A percentile compares a stretch with the other conserved stretches of the same genome.
Evolutionary conservation across 768 basidiomycete species (phyloP).

Genomic region (Galerina marginata): DNA sequence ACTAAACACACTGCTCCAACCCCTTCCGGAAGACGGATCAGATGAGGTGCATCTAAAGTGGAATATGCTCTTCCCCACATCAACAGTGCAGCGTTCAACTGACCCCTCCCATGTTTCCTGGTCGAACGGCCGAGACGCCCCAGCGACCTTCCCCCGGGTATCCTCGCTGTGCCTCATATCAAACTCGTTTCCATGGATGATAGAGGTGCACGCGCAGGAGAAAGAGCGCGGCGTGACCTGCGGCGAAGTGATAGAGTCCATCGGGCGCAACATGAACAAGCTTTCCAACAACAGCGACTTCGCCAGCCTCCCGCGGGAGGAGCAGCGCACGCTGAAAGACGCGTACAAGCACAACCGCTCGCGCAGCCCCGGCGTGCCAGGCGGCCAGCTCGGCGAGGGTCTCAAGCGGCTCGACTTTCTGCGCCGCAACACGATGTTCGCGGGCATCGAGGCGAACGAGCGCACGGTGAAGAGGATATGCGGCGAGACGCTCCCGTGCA

Average conservation of each 20-base stretch:
- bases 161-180: constrained; percentile 59
- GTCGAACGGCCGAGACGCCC: constrained; percentile 68
- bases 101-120: constrained; percentile 67
- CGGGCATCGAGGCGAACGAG: constrained; percentile 60
- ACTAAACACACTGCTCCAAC: constrained; percentile 68
- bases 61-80: constrained; percentile 76
- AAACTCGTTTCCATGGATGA: constrained; percentile 74
- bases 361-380: constrained; percentile 66
- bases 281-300: constrained; percentile 60
- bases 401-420: constrained; percentile 75
- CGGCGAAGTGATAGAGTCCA: constrained; percentile 63
- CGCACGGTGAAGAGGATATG: constrained; percentile 46
- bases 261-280: constrained; percentile 55
- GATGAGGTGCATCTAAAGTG: constrained; percentile 56
- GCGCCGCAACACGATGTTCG: constrained; percentile 61
- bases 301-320: constrained; percentile 39
- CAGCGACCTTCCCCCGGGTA: constrained; percentile 70
- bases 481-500: constrained; percentile 58
- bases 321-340: constrained; percentile 48
- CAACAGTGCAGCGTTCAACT: constrained; percentile 65
- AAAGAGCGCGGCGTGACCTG: constrained; percentile 68
- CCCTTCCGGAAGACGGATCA: constrained; percentile 31
- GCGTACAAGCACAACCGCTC: constrained; percentile 74
- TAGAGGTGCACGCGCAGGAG: constrained; percentile 63
- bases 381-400: constrained; percentile 66